phyloP scores from a whole-genome alignment of 164 flowering plant species.

The Kalanchoe fedtschenkoi region DNA sequence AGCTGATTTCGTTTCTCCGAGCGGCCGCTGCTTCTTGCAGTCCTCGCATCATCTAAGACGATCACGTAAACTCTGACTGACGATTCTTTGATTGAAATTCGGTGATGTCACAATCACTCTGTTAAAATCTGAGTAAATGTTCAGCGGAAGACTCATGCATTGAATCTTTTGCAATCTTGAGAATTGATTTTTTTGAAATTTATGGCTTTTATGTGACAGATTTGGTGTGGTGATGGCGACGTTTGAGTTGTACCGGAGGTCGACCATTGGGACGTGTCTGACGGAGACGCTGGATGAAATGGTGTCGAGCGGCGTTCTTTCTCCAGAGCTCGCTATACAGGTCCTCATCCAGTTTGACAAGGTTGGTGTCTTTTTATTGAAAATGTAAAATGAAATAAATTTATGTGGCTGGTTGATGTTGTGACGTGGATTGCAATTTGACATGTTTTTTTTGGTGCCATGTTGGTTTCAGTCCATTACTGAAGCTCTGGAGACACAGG shows the following conservation, averaged over 20 bases:
- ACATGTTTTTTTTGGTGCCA: slow-evolving; percentile 4
- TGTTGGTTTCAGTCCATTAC: slow-evolving; percentile 44
- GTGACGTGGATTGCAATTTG: slow-evolving; percentile 16
- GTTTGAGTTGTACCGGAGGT: slow-evolving; percentile 79
- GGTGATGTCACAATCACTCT: too few species aligned
- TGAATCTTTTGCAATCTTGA: too few species aligned
- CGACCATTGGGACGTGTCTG: slow-evolving; percentile 93
- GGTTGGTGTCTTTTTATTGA: slow-evolving; percentile 23
- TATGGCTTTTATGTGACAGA: not conserved
- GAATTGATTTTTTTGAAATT: not conserved
- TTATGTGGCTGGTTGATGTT: not conserved
- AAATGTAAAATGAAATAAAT: not conserved
- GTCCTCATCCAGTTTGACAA: slow-evolving; percentile 94
- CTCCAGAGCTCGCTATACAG: slow-evolving; percentile 89
- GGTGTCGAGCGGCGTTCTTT: slow-evolving; percentile 68
- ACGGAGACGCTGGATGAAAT: slow-evolving; percentile 96
- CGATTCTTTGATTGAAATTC: too few species aligned
- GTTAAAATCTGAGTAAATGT: too few species aligned
- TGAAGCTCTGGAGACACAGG: slow-evolving; percentile 58
- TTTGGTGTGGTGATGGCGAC: slow-evolving; percentile 50
- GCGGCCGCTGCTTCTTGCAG: too few species aligned
- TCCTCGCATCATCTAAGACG: too few species aligned
- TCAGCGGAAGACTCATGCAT: too few species aligned
- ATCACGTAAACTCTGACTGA: not conserved
- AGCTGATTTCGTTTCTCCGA: too few species aligned